Base-by-base conservation (phyloP, 1,284 basidiomycete species). In the Ganoderma meredithae region DNA sequence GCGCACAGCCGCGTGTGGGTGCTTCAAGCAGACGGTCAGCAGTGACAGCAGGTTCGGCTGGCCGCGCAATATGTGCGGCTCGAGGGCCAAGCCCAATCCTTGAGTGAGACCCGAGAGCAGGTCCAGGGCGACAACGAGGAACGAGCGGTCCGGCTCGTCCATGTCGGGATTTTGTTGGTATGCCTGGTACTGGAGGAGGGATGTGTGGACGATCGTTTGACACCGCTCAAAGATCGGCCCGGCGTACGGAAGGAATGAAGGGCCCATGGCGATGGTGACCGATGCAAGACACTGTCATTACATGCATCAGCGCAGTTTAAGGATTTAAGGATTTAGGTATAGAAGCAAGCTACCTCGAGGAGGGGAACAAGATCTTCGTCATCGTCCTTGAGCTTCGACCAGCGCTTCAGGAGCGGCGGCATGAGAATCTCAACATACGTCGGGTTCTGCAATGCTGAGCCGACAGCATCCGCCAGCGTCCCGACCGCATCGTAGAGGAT, bases 401-500 rank as follows among this genome's bases (percentile, higher is more conserved):
- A 99, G 75, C 94, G 90, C 70, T 89, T 88, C 62, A 96, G 94
- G 70, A 99, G 83, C 59, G 97, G 95, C 5, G 97, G 97, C 96
- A 99, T 98, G 72, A 99, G 83, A 70, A 98, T 96, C 66, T 98
- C 94, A 68, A 99, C 93, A 78, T 94, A 97, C 22, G 90, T 84
- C 1, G 95, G 89, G 75, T 94, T 93, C 76, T 95, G 93, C 68
- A 99, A 82, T 7, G 95, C 94, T 55, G 89, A 79, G 9, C 96
- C 97, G 47, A 99, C 97, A 17, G 96, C 95, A 78, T 99, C 98
- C 3, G 98, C 98, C 19, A 99, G 85, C 1, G 98, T 99, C 6
- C 98, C 97, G 66, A 99, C 93, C 15, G 98, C 98, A 78, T 99
- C 98, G 79, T 99, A 99, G 47, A 99, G 83, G 73, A 99, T 99